phyloP scores from a whole-genome alignment of 345 rosid genomes.

The Cardamine occulta region DNA sequence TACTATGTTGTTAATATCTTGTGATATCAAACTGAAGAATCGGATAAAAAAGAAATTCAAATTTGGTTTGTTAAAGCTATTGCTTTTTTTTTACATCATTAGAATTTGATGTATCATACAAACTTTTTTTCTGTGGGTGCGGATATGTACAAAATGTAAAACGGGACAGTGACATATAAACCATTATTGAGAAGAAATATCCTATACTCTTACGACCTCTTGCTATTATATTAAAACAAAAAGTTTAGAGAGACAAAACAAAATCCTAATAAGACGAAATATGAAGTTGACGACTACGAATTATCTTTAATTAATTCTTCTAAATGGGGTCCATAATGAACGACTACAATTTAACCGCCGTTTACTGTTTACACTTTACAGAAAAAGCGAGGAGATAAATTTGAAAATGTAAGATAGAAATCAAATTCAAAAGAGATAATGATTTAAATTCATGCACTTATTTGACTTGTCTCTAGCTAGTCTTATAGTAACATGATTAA shows the following conservation, averaged over 20 bases:
- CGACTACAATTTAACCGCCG: conserved; percentile 35
- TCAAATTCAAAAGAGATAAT: conserved; percentile 33
- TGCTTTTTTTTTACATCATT: conserved; percentile 5
- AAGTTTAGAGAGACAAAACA: conserved; percentile 12
- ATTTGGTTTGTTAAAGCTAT: conserved; percentile 6
- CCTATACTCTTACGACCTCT: conserved; percentile 22
- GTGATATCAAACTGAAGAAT: conserved; percentile 6
- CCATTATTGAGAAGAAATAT: conserved; percentile 32
- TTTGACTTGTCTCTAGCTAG: conserved; percentile 29
- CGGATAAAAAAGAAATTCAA: not conserved
- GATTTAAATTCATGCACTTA: conserved; percentile 40
- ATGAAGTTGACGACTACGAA: conserved; percentile 10
- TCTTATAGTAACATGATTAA: conserved; percentile 35
- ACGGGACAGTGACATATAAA: conserved; percentile 35
- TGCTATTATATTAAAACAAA: conserved; percentile 8
- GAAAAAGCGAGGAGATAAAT: conserved; percentile 4
- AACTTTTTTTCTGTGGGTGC: not conserved
- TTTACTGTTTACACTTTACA: conserved; percentile 29
- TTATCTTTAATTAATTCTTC: not conserved
- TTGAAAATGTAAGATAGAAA: conserved; percentile 18
- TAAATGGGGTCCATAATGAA: conserved; percentile 30
- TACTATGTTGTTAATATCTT: not conserved
- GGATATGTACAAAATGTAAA: conserved; percentile 35
- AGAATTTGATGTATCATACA: conserved; percentile 11
- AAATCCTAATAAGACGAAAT: conserved; percentile 26